phyloP scores from a whole-genome alignment of 2,329 filamentous ascomycete species.

The Epichloe elymi region DNA sequence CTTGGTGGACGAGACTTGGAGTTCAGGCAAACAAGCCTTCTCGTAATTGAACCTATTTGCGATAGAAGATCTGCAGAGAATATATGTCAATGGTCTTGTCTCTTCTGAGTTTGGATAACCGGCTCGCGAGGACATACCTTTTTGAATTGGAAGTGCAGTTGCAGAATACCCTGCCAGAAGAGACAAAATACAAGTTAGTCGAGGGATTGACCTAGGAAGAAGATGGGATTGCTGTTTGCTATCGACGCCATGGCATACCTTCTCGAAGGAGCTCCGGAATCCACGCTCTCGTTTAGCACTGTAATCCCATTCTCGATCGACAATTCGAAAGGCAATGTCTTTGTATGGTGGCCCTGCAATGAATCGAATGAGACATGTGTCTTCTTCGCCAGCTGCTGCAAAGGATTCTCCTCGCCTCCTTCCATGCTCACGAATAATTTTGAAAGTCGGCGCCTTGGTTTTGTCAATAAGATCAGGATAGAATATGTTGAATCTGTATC shows the following conservation, averaged over 20 bases:
- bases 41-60: conserved; percentile 4
- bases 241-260: conserved; percentile 44
- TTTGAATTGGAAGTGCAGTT: conserved; percentile 97
- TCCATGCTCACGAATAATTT: conserved; percentile 87
- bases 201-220: conserved; percentile 2
- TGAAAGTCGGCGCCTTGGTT: conserved; percentile 85
- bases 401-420: conserved; percentile 82
- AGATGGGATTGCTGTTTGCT: conserved; percentile 6
- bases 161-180: conserved; percentile 46
- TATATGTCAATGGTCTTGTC: not conserved
- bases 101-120: not conserved
- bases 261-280: conserved; percentile 94
- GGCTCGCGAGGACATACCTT: conserved; percentile 44
- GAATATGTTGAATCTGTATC: conserved; percentile 99
- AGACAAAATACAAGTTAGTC: not conserved
- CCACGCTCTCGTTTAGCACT: conserved; percentile 89
- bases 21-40: not conserved
- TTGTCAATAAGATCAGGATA: conserved; percentile 96
- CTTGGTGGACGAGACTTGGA: not conserved
- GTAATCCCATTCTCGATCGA: conserved; percentile 98
- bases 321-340: conserved; percentile 92
- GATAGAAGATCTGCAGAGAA: conserved; percentile 7
- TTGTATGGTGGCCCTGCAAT: conserved; percentile 92
- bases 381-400: conserved; percentile 86
- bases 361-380: conserved; percentile 93